Evolutionary conservation across 2,329 filamentous ascomycete species (phyloP).

Genomic region (Botryotinia calthae): DNA sequence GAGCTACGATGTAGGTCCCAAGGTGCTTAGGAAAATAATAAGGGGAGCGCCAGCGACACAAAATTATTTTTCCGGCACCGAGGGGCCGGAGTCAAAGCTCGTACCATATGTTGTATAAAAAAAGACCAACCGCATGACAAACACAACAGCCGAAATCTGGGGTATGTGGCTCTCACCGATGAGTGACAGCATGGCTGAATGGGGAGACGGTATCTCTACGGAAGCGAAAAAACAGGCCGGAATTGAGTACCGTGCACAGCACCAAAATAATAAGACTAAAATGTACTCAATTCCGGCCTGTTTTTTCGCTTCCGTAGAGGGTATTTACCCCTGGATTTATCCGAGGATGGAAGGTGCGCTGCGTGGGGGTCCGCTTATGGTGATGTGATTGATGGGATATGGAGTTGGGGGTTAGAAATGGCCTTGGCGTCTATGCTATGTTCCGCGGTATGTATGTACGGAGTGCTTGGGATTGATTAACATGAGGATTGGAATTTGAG

Average conservation of each 20-base stretch:
- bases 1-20: too few relatives aligned
- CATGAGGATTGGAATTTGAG: not conserved
- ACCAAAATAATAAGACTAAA: too few relatives aligned
- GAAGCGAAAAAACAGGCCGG: too few relatives aligned
- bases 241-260: too few relatives aligned
- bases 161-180: not conserved
- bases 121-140: not conserved
- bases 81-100: too few relatives aligned
- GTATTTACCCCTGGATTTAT: constrained; percentile 14
- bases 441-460: not conserved
- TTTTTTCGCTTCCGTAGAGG: too few relatives aligned
- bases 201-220: not conserved
- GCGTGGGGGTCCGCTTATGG: not conserved
- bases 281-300: too few relatives aligned
- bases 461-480: not conserved
- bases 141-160: constrained; percentile 17
- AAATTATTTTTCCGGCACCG: too few relatives aligned
- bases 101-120: not conserved
- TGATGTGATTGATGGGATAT: not conserved
- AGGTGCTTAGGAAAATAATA: too few relatives aligned
- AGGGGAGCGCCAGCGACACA: too few relatives aligned
- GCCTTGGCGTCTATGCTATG: not conserved
- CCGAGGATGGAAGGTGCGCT: not conserved
- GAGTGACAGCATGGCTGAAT: not conserved
- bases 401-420: not conserved